Evolutionary conservation across 345 rosid species (phyloP).

Genomic region (Eucalyptus regnans): DNA sequence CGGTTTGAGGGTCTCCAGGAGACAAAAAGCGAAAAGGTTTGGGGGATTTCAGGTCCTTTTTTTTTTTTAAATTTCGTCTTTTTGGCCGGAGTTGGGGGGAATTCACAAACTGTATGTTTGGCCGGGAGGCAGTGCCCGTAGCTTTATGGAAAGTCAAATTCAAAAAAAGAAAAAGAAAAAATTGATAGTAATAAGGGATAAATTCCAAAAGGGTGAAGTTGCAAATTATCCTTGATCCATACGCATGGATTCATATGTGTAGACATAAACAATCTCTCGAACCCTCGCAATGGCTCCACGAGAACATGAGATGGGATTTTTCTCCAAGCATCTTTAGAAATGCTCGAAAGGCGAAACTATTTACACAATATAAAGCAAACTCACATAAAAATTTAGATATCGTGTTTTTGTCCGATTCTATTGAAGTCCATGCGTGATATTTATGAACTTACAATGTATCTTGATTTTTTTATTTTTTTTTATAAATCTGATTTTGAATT

Average conservation of each 20-base stretch:
- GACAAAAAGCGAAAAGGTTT: background rate
- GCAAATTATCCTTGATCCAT: background rate
- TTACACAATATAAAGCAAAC: background rate
- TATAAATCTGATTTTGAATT: background rate
- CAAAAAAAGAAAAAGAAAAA: background rate
- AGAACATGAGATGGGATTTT: background rate
- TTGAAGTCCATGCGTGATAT: background rate
- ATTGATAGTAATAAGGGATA: background rate
- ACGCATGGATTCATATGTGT: fast-evolving
- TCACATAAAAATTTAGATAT: background rate
- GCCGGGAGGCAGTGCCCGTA: background rate
- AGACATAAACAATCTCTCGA: background rate
- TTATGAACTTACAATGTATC: background rate
- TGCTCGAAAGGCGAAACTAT: background rate
- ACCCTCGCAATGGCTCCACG: background rate
- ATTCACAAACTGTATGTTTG: background rate
- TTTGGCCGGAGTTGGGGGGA: background rate
- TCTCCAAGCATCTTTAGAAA: background rate
- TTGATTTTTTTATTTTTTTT: background rate
- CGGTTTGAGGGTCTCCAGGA: background rate
- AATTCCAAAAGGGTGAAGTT: background rate
- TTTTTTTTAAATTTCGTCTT: background rate
- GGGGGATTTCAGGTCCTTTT: background rate
- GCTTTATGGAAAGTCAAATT: background rate
- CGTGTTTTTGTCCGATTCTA: fast-evolving